Evolutionary conservation across 768 basidiomycete species (phyloP), one percentile per base, ranked within the genome.

Genomic region (Scleroderma citrinum): DNA sequence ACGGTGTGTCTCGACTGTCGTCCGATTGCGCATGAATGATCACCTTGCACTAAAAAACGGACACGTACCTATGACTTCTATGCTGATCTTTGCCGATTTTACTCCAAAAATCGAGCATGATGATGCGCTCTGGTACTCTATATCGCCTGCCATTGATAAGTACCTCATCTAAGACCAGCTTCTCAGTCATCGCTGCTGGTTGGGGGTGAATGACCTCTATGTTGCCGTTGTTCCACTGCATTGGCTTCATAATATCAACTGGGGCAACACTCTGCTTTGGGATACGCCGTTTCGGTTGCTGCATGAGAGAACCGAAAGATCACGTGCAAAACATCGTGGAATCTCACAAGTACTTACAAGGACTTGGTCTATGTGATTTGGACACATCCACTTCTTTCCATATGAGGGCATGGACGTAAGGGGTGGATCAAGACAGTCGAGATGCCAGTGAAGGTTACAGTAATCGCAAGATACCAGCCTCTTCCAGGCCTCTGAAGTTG

Each of bases 331-430:
- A 24, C 36, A n/a, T 30, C 32, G 44, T 47, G 37, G 7, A 23
- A 46, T 39, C 48, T 31, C 17, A 40, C 26, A 36, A 42, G 31
- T 44, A 73, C 91, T 68, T 63, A 95, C 94, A 51, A 89, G 65
- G 46, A 84, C 76, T 50, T 83, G 81, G 56, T 96, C 93, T n/a
- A 82, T 84, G 62, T 99, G 96, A 60, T 95, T 92, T 7, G 96
- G 96, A 66, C 96, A 99, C 93, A 95, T 96, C 94, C 95, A 99
- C 66, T 94, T 96, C 74, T 84, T 88, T 56, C 81, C 82, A 50
- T 85, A 81, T 12, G 86, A 77, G 3, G 96, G 96, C 78, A 98
- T 84, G 35, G 76, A 76, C 20, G 85, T 73, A 51, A 95, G 71
- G 7, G 96, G 96, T 14, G 95, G 96, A 58, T 91, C 86, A 24